Evolutionary conservation across 2,329 filamentous ascomycete genomes (phyloP).

Genomic region (Curvularia spicifera): DNA sequence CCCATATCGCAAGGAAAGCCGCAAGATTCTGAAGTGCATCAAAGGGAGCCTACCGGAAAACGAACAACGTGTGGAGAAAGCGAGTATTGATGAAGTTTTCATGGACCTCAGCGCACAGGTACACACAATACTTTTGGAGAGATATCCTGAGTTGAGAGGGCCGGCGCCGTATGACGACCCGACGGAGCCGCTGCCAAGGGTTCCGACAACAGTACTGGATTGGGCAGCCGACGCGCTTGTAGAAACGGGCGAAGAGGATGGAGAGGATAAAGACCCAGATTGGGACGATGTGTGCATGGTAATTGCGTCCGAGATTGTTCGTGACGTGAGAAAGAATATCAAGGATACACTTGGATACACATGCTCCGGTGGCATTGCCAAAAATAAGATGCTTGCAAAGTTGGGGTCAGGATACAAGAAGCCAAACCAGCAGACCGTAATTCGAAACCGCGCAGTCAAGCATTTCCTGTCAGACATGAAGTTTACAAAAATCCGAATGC

Average conservation of each 20-base stretch:
- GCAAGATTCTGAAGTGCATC: slow-evolving; percentile 79
- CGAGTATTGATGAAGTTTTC: slow-evolving; percentile 94
- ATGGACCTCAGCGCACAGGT: slow-evolving; percentile 88
- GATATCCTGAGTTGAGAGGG: slow-evolving; percentile 74
- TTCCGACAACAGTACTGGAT: slow-evolving; percentile 74
- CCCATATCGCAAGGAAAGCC: slow-evolving; percentile 84
- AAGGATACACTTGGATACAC: slow-evolving; percentile 79
- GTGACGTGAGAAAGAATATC: slow-evolving; percentile 73
- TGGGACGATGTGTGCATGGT: slow-evolving; percentile 94
- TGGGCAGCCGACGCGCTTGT: slow-evolving; percentile 85
- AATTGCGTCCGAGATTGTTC: slow-evolving; percentile 87
- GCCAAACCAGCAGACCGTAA: slow-evolving; percentile 91
- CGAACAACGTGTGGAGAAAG: slow-evolving; percentile 84
- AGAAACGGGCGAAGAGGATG: slow-evolving; percentile 74
- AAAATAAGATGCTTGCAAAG: slow-evolving; percentile 96
- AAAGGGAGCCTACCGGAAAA: slow-evolving; percentile 72
- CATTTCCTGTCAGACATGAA: slow-evolving; percentile 85
- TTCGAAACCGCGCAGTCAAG: slow-evolving; percentile 81
- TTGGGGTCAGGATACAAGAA: slow-evolving; percentile 91
- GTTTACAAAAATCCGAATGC: slow-evolving; percentile 90
- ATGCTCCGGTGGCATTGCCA: slow-evolving; percentile 85
- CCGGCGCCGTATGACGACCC: slow-evolving; percentile 77
- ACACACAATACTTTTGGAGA: slow-evolving; percentile 73
- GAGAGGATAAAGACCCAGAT: slow-evolving; percentile 81
- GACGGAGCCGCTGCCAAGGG: slow-evolving; percentile 73